These are phyloP conservation scores for Keithomyces neogunnii DNA, from an alignment of 2,329 filamentous ascomycete genomes.

Conservation along the genomic window DNA sequence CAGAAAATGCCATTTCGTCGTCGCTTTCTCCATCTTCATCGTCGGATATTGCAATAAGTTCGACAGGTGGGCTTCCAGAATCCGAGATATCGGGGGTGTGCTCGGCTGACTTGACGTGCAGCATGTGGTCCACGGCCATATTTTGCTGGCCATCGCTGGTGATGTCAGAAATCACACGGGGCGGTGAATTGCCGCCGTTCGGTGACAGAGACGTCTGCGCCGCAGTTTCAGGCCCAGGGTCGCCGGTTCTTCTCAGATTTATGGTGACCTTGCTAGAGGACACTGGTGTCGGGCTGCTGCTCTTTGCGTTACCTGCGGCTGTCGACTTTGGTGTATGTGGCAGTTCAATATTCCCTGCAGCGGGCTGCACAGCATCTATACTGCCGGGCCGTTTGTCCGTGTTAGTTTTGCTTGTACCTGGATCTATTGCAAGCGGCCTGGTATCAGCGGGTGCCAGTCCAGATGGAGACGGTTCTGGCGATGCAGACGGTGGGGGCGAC, in stretches of 20 bases:
- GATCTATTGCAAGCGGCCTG: neutral
- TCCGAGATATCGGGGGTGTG: slow-evolving; percentile 16
- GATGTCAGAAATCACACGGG: neutral
- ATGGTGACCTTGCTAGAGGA: slow-evolving; percentile 53
- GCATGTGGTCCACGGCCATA: neutral
- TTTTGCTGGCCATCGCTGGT: neutral
- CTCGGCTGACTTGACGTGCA: neutral
- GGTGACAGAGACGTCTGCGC: slow-evolving; percentile 1
- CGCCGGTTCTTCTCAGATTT: slow-evolving; percentile 40
- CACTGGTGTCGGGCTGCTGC: slow-evolving; percentile 24
- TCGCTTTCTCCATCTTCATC: slow-evolving; percentile 17
- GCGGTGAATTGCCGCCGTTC: neutral
- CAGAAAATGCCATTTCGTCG: slow-evolving; percentile 22
- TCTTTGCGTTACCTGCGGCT: slow-evolving; percentile 15
- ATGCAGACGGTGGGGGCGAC: slow-evolving; percentile 39
- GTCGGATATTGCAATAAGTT: slow-evolving; percentile 29
- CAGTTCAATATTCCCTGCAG: neutral
- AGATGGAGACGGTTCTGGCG: neutral
- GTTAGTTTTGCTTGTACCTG: slow-evolving; percentile 22
- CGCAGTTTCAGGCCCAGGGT: slow-evolving; percentile 8
- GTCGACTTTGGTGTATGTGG: slow-evolving; percentile 27
- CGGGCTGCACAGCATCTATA: neutral
- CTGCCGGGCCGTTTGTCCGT: slow-evolving; percentile 11
- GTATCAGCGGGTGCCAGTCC: slow-evolving; percentile 6
- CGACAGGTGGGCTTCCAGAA: slow-evolving; percentile 34